phyloP scores from a whole-genome alignment of 139 green algal genomes.

The Chlorella vulgaris region DNA sequence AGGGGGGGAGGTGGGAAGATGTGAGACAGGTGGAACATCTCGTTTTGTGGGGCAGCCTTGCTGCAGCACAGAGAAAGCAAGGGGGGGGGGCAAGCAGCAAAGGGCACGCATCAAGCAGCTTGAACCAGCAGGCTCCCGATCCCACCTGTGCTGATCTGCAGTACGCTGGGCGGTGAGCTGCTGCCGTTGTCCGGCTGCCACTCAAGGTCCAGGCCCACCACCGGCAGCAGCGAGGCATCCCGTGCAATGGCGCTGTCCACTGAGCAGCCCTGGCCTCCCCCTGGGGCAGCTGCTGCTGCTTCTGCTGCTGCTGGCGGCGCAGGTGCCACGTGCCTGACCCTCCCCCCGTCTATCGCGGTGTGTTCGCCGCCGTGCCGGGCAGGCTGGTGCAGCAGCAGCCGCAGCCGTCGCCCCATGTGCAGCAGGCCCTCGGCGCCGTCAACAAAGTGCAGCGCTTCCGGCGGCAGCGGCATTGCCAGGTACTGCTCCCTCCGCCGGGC shows the following conservation, averaged over 20 bases:
- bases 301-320: constrained; percentile 26
- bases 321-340: not conserved
- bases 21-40: not conserved
- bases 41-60: not conserved
- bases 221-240: constrained; percentile 20
- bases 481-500: constrained; percentile 37
- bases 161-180: constrained; percentile 33
- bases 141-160: constrained; percentile 42
- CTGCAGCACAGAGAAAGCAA: not conserved
- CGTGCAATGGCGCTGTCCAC: not conserved
- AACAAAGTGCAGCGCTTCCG: constrained; percentile 27
- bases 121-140: not conserved
- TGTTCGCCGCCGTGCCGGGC: constrained; percentile 1
- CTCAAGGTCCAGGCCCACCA: constrained; percentile 76
- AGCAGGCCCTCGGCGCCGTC: constrained; percentile 8
- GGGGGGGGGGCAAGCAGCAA: not conserved
- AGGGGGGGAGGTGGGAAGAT: not conserved
- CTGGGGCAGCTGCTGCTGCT: constrained; percentile 1
- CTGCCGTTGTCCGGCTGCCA: constrained; percentile 60
- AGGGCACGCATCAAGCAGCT: too few species aligned
- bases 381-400: not conserved
- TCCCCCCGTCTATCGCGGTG: not conserved
- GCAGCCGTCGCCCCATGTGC: not conserved
- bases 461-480: constrained; percentile 59
- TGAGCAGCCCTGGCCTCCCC: not conserved